A percentile compares a stretch with the other conserved stretches of the same genome.
These are phyloP conservation scores for Cyberlindnera americana DNA, from an alignment of 805 yeast species.

Conservation along the genomic window DNA sequence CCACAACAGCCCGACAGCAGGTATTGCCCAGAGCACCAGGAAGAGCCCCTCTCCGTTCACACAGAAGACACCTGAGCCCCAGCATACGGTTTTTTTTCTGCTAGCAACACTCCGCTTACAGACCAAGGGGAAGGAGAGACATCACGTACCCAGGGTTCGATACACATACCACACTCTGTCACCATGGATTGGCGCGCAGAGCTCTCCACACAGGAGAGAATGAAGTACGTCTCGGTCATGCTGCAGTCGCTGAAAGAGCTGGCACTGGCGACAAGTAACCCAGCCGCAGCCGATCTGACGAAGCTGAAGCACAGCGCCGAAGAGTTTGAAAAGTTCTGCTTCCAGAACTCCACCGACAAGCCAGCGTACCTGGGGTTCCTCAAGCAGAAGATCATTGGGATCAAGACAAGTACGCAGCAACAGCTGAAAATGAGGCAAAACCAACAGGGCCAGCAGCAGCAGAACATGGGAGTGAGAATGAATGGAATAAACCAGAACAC, in stretches of 20 bases:
- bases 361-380: slow-evolving; percentile 54
- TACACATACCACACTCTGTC: no score
- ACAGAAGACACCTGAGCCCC: no score
- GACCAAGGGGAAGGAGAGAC: no score
- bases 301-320: slow-evolving; percentile 56
- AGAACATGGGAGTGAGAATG: slow-evolving; percentile 7
- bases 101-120: no score
- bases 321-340: slow-evolving; percentile 67
- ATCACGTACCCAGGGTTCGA: no score
- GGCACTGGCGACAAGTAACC: slow-evolving; percentile 17
- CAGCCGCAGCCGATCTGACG: slow-evolving; percentile 30
- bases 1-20: no score
- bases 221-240: slow-evolving; percentile 23
- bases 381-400: slow-evolving; percentile 26
- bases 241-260: slow-evolving; percentile 25
- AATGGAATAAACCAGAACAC: slow-evolving; percentile 2
- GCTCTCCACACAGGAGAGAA: slow-evolving; percentile 22
- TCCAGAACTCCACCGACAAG: slow-evolving; percentile 51
- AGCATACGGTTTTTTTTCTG: no score
- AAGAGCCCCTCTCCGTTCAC: no score
- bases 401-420: slow-evolving; percentile 23
- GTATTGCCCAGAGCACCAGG: no score
- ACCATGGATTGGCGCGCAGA: slow-evolving; percentile 28
- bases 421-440: slow-evolving; percentile 33
- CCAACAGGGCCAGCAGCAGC: slow-evolving; percentile 30